Conservation (phyloP, 140 eudicot genomes). For the Bidens hawaiensis region DNA sequence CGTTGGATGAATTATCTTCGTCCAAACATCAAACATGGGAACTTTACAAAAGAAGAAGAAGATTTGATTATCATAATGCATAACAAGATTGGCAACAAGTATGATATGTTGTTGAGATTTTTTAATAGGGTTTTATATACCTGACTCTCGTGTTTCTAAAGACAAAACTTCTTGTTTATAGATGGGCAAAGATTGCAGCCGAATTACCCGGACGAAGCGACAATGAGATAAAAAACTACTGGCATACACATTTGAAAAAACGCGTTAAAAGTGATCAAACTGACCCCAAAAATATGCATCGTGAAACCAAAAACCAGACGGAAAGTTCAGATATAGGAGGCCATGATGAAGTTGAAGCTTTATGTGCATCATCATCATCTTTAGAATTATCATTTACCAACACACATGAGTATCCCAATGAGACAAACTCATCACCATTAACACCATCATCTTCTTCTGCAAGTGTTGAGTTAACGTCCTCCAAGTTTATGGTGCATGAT, state of each 20-base stretch:
- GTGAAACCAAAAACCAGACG: neutral
- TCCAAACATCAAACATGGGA: slow-evolving; percentile 33
- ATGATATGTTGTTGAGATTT: neutral
- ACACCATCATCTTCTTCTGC: neutral
- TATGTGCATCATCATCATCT: neutral
- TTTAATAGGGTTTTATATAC: neutral
- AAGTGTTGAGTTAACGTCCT: neutral
- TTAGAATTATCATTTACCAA: neutral
- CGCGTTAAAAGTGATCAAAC: neutral
- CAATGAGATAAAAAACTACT: slow-evolving; percentile 6
- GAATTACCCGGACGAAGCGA: slow-evolving; percentile 15
- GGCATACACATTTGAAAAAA: slow-evolving; percentile 7
- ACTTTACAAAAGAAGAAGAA: slow-evolving; percentile 33
- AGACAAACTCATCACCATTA: neutral
- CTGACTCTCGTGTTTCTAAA: neutral
- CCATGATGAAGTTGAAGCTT: neutral
- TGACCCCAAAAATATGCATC: neutral
- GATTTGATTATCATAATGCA: slow-evolving; percentile 31
- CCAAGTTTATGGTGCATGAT: neutral
- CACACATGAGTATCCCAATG: slow-evolving; percentile 2
- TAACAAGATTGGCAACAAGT: slow-evolving; percentile 34
- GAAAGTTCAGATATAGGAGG: neutral
- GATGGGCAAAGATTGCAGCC: slow-evolving; percentile 1
- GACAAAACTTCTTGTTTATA: neutral
- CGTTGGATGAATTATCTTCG: slow-evolving; percentile 41